Percentiles rank a stretch among this genome's conserved stretches.
phyloP scores from a whole-genome alignment of 2,329 filamentous ascomycete genomes.

The Meredithiella fracta region DNA sequence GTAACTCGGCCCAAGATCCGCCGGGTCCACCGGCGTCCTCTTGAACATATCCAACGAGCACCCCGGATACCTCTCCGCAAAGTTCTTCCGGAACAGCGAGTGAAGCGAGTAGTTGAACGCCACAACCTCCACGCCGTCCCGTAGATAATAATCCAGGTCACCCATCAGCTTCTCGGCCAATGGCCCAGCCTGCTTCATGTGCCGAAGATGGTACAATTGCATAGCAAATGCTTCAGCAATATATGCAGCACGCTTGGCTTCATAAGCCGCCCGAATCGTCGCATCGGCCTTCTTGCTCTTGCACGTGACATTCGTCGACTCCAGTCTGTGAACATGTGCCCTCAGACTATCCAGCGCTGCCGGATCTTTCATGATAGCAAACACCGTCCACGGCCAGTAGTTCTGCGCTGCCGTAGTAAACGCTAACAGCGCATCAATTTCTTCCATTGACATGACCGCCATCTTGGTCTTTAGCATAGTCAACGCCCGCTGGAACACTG shows the following conservation, averaged over 20 bases:
- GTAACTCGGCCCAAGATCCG: slow-evolving; percentile 56
- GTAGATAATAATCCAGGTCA: slow-evolving; percentile 62
- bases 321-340: slow-evolving; percentile 47
- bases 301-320: slow-evolving; percentile 33
- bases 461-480: slow-evolving; percentile 48
- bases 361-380: slow-evolving; percentile 57
- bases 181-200: slow-evolving; percentile 47
- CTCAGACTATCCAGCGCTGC: slow-evolving; percentile 58
- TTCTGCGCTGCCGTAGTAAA: slow-evolving; percentile 83
- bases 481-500: slow-evolving; percentile 60
- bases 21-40: slow-evolving; percentile 48
- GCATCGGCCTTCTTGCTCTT: slow-evolving; percentile 20
- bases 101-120: slow-evolving; percentile 82
- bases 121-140: slow-evolving; percentile 61
- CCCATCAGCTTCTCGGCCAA: slow-evolving; percentile 57
- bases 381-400: slow-evolving; percentile 89
- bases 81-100: slow-evolving; percentile 68
- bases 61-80: slow-evolving; percentile 58
- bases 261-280: slow-evolving; percentile 39
- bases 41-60: slow-evolving; percentile 67
- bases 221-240: slow-evolving; percentile 80
- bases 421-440: slow-evolving; percentile 61
- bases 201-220: slow-evolving; percentile 72
- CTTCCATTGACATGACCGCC: slow-evolving; percentile 42
- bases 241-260: slow-evolving; percentile 60